Evolutionary conservation across 2,329 filamentous ascomycete genomes (phyloP).

Genomic region (Hypomyces perniciosus): DNA sequence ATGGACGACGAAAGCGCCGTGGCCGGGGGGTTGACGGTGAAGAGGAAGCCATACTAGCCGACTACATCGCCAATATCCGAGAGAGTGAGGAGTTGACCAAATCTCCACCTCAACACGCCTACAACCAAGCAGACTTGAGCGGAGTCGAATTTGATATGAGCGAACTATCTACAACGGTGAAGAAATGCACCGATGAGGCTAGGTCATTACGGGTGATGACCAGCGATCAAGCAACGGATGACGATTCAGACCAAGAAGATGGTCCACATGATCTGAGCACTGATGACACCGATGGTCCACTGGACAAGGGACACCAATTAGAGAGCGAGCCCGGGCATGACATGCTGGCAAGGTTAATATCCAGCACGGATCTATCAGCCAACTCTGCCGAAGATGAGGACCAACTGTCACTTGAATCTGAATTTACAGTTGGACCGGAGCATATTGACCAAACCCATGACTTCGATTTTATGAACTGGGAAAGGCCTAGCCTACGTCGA

Average conservation of each 20-base stretch:
- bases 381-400: not conserved
- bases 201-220: too few relatives aligned
- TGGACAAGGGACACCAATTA: too few relatives aligned
- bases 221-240: too few relatives aligned
- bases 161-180: not conserved
- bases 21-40: slow-evolving; percentile 22
- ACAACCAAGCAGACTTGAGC: slow-evolving; percentile 28
- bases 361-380: not conserved
- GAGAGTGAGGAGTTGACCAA: slow-evolving; percentile 52
- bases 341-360: too few relatives aligned
- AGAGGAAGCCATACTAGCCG: slow-evolving; percentile 54
- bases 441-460: slow-evolving; percentile 46
- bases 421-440: not conserved
- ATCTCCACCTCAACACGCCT: slow-evolving; percentile 55
- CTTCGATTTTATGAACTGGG: slow-evolving; percentile 82
- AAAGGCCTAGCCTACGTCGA: slow-evolving; percentile 57
- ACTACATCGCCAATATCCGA: slow-evolving; percentile 65
- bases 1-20: slow-evolving; percentile 17
- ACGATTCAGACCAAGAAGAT: too few relatives aligned
- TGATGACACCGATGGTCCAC: too few relatives aligned
- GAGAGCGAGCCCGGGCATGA: too few relatives aligned
- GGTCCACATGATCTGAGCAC: too few relatives aligned
- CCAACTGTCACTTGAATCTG: not conserved
- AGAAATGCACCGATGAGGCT: too few relatives aligned
- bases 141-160: slow-evolving; percentile 20